phyloP scores from a whole-genome alignment of 495 filamentous ascomycete species.

The Aspergillus baeticus region DNA sequence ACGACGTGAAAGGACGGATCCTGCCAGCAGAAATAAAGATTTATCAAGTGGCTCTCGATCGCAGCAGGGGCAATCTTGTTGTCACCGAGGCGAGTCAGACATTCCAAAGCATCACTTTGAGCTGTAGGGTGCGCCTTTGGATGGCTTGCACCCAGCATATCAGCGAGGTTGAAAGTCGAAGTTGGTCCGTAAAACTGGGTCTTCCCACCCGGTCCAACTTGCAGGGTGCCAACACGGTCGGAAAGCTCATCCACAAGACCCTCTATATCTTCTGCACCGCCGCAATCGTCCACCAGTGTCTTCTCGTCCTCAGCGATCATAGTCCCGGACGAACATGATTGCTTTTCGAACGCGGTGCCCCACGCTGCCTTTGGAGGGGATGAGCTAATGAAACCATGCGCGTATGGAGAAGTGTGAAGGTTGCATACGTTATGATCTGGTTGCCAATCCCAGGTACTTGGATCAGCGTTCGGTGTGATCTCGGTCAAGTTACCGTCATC shows the following conservation, averaged over 20 bases:
- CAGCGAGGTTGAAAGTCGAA: constrained; percentile 23
- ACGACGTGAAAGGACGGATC: constrained; percentile 33
- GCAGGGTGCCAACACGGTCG: constrained; percentile 30
- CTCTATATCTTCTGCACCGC: not conserved
- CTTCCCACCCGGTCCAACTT: constrained; percentile 27
- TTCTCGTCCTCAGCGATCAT: not conserved
- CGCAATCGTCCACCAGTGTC: not conserved
- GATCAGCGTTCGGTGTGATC: no score
- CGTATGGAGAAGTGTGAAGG: no score
- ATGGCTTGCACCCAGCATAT: constrained; percentile 8
- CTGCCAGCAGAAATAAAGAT: constrained; percentile 39
- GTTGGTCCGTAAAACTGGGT: constrained; percentile 30
- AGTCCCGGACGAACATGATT: not conserved
- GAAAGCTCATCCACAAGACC: not conserved
- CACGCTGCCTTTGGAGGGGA: no score
- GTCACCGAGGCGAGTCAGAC: constrained; percentile 10
- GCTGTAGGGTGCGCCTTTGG: not conserved
- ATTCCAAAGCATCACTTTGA: not conserved
- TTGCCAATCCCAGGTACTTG: no score
- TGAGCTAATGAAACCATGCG: no score
- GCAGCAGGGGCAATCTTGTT: constrained; percentile 17
- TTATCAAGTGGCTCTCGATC: constrained; percentile 30
- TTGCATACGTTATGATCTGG: no score
- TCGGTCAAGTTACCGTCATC: no score
- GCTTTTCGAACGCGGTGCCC: no score